Percentiles rank a stretch among this genome's conserved stretches.
These are phyloP conservation scores for Pichia sp. DNA, from an alignment of 1,139 yeast genomes.

Conservation along the genomic window DNA sequence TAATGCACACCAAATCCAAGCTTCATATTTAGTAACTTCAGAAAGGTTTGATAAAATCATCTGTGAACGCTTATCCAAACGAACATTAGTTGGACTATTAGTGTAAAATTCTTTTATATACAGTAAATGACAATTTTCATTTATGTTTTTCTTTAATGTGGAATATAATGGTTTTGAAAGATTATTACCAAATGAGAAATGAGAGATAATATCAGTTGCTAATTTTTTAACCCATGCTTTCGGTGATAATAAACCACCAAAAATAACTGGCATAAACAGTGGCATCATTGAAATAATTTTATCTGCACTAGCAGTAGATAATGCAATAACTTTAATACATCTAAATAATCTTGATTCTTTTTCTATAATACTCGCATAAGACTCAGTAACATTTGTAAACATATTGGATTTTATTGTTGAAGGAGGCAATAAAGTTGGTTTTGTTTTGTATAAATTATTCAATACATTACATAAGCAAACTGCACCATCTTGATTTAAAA, in stretches of 20 bases:
- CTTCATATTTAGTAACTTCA: constrained; percentile 58
- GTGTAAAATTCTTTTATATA: constrained; percentile 25
- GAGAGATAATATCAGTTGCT: constrained; percentile 70
- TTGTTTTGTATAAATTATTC: constrained; percentile 29
- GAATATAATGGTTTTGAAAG: constrained; percentile 51
- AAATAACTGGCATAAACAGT: constrained; percentile 50
- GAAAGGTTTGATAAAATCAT: constrained; percentile 20
- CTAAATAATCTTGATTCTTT: constrained; percentile 55
- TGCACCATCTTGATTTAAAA: constrained; percentile 83
- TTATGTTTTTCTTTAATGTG: constrained; percentile 56
- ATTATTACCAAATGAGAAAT: constrained; percentile 37
- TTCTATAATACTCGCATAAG: constrained; percentile 36
- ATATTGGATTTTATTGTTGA: constrained; percentile 1
- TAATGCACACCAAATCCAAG: constrained; percentile 76
- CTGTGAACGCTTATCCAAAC: constrained; percentile 25
- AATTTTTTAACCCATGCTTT: constrained; percentile 71
- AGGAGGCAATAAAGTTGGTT: constrained; percentile 19
- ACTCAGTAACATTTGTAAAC: constrained; percentile 32
- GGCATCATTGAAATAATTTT: constrained; percentile 35
- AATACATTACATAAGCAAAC: constrained; percentile 63
- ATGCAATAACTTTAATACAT: constrained; percentile 57
- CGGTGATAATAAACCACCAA: constrained; percentile 54
- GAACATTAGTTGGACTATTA: constrained; percentile 11
- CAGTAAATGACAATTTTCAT: constrained; percentile 53
- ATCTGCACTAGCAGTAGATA: constrained; percentile 49